These are phyloP conservation scores for Nakazawaea populi DNA, from an alignment of 805 yeast genomes.

Conservation along the genomic window DNA sequence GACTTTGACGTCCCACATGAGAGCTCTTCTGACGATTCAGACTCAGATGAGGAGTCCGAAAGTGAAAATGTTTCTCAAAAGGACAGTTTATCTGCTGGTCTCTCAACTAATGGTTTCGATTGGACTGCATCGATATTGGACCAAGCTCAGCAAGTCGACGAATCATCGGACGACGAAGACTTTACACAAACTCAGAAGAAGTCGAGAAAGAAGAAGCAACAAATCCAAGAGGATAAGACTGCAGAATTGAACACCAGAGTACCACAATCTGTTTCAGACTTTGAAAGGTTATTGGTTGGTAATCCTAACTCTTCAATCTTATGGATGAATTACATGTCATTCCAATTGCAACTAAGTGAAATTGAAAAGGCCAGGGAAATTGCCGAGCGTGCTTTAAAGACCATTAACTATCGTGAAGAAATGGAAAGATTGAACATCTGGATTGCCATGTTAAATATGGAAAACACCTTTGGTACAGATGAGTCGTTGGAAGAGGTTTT, in stretches of 20 bases:
- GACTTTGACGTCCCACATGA: slow-evolving; percentile 18
- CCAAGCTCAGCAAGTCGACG: slow-evolving; percentile 58
- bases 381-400: slow-evolving; percentile 86
- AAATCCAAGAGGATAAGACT: slow-evolving; percentile 69
- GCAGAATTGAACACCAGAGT: slow-evolving; percentile 77
- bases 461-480: slow-evolving; percentile 84
- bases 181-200: slow-evolving; percentile 25
- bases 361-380: slow-evolving; percentile 91
- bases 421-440: slow-evolving; percentile 90
- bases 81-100: slow-evolving; percentile 38
- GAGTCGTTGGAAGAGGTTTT: slow-evolving; percentile 78
- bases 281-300: slow-evolving; percentile 86
- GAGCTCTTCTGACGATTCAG: slow-evolving; percentile 20
- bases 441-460: slow-evolving; percentile 93
- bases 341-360: slow-evolving; percentile 92
- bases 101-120: slow-evolving; percentile 85
- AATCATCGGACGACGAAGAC: slow-evolving; percentile 49
- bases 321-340: slow-evolving; percentile 99
- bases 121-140: slow-evolving; percentile 92
- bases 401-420: slow-evolving; percentile 87
- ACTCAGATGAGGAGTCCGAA: slow-evolving; percentile 9
- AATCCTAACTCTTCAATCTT: slow-evolving; percentile 88
- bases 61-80: slow-evolving; percentile 13
- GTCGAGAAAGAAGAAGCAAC: slow-evolving; percentile 30
- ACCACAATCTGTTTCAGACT: slow-evolving; percentile 89